A percentile compares a stretch with the other conserved stretches of the same genome.
Conservation (phyloP, 768 basidiomycete species). For the Leccinum subgranulosum region DNA sequence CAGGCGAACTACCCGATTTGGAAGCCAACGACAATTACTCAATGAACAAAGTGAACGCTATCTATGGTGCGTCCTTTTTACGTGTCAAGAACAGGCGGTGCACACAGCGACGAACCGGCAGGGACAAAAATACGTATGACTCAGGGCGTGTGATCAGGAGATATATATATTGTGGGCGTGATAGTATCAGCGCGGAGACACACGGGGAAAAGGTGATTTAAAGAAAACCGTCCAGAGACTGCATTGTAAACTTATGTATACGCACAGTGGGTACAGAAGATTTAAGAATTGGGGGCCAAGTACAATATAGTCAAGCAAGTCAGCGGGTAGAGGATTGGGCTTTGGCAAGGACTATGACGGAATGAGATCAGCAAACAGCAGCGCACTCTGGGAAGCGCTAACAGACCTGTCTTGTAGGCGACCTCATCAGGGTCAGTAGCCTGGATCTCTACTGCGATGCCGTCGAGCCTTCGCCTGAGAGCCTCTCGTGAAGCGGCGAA, state of each 20-base stretch:
- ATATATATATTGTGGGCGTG: conserved; percentile 2
- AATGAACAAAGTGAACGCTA: not conserved
- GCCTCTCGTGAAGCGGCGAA: conserved; percentile 89
- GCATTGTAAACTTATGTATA: conserved; percentile 5
- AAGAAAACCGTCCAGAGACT: not conserved
- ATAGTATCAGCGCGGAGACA: conserved; percentile 6
- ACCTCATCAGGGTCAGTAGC: conserved; percentile 77
- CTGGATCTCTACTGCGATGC: conserved; percentile 81
- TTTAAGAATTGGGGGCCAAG: conserved; percentile 1
- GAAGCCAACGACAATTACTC: conserved; percentile 16
- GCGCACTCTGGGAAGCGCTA: not conserved
- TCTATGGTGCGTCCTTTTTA: not conserved
- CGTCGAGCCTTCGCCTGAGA: conserved; percentile 69
- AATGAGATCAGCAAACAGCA: conserved; percentile 4
- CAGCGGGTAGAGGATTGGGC: conserved; percentile 9
- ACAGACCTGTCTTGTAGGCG: conserved; percentile 63
- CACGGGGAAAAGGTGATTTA: not conserved
- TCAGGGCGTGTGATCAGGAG: not conserved
- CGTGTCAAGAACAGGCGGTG: not conserved
- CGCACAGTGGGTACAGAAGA: conserved; percentile 12
- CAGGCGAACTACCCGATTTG: conserved; percentile 26
- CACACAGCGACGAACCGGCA: not conserved
- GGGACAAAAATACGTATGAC: not conserved
- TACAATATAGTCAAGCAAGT: conserved; percentile 11
- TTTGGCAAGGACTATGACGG: conserved; percentile 16